Conservation (phyloP, 805 yeast genomes). For the Monosporozyma aquatica region DNA sequence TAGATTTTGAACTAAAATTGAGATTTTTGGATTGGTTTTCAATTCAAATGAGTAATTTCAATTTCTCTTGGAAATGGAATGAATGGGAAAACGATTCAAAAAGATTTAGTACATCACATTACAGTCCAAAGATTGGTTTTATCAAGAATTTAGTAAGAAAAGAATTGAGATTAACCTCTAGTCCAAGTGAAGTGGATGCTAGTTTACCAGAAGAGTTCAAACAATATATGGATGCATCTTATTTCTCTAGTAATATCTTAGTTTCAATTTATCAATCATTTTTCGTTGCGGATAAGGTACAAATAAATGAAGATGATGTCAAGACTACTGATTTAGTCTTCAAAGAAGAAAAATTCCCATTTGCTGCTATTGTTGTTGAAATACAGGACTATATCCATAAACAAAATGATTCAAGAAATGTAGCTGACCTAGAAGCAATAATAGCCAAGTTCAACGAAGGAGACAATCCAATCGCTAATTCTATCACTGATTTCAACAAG, state of each 20-base stretch:
- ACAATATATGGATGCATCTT: slow-evolving; percentile 38
- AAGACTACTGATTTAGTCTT: slow-evolving; percentile 33
- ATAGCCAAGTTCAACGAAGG: slow-evolving; percentile 19
- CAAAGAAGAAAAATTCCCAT: slow-evolving; percentile 32
- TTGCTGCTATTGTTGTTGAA: slow-evolving; percentile 29
- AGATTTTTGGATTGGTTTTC: slow-evolving; percentile 86
- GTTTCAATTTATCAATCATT: slow-evolving; percentile 32
- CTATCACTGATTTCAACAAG: slow-evolving; percentile 32
- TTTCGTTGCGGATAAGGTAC: slow-evolving; percentile 20
- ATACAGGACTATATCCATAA: slow-evolving; percentile 34
- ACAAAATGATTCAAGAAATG: slow-evolving; percentile 23
- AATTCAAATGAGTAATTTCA: slow-evolving; percentile 85
- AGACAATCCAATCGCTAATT: slow-evolving; percentile 20
- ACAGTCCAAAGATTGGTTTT: slow-evolving; percentile 67
- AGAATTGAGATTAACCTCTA: slow-evolving; percentile 76
- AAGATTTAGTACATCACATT: slow-evolving; percentile 36
- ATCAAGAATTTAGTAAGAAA: slow-evolving; percentile 72
- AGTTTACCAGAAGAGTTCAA: slow-evolving; percentile 58
- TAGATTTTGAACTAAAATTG: slow-evolving; percentile 69
- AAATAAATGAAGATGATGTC: slow-evolving; percentile 18
- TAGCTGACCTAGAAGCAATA: slow-evolving; percentile 25
- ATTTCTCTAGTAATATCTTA: slow-evolving; percentile 31
- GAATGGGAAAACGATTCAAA: slow-evolving; percentile 71
- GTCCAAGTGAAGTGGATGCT: slow-evolving; percentile 50
- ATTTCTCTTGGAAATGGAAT: slow-evolving; percentile 95